phyloP scores from a whole-genome alignment of 139 green algal species.

The Haematococcus lacustris region DNA sequence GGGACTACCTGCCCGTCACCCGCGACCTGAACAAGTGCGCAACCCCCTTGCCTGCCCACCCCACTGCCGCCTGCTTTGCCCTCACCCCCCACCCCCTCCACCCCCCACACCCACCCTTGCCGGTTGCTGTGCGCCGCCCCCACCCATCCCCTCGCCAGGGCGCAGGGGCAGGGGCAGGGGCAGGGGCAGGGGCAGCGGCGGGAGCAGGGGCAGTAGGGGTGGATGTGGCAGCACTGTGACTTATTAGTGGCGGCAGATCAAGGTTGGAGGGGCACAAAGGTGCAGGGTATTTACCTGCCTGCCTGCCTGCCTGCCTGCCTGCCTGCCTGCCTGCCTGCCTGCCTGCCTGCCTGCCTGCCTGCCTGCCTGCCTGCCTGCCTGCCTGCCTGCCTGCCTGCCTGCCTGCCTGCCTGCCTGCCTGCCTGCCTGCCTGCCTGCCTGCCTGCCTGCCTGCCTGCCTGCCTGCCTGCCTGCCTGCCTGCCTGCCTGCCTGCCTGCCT shows the following conservation, averaged over 20 bases:
- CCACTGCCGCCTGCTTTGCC: not conserved
- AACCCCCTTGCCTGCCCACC: not conserved
- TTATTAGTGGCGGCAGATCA: too few species aligned
- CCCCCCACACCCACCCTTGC: not conserved
- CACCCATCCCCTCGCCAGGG: too few species aligned
- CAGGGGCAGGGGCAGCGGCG: not conserved
- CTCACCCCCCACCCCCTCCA: not conserved
- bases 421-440: not conserved
- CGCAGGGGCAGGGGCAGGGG: not conserved
- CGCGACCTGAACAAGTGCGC: slow-evolving; percentile 16
- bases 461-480: not conserved
- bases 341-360: too few species aligned
- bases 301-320: too few species aligned
- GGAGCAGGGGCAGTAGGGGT: not conserved
- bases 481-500: not conserved
- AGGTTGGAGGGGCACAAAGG: too few species aligned
- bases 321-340: too few species aligned
- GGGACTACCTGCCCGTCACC: slow-evolving; percentile 45
- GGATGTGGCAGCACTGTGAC: too few species aligned
- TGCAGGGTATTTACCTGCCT: too few species aligned
- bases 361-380: too few species aligned
- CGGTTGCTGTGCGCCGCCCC: too few species aligned
- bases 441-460: not conserved
- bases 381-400: not conserved
- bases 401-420: not conserved